Evolutionary conservation across 176 grass and related monocot genomes (phyloP).

Genomic region (Oryza longistaminata): DNA sequence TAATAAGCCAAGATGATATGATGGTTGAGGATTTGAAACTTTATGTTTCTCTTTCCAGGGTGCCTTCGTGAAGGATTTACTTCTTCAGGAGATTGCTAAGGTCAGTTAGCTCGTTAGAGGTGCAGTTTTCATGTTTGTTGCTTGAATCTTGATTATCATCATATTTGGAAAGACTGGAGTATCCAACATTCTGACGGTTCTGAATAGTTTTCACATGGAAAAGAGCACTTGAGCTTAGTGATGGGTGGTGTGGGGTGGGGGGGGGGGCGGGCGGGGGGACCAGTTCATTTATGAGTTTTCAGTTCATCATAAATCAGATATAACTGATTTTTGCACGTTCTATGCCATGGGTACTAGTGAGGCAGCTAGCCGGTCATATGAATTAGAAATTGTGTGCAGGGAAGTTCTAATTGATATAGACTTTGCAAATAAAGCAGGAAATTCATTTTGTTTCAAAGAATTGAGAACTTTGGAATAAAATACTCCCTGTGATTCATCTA

Average conservation of each 20-base stretch:
- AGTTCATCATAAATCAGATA: neutral
- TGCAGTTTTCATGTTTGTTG: neutral
- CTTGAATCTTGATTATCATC: neutral
- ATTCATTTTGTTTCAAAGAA: slow-evolving; percentile 6
- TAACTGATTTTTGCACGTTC: neutral
- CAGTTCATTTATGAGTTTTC: slow-evolving; percentile 18
- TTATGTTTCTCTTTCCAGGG: slow-evolving; percentile 59
- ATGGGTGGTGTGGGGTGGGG: too few species aligned
- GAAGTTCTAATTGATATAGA: neutral
- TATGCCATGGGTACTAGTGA: neutral
- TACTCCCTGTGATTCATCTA: slow-evolving; percentile 10
- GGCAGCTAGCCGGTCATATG: neutral
- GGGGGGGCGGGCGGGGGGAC: neutral
- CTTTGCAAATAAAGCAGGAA: neutral
- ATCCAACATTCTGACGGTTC: neutral
- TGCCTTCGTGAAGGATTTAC: slow-evolving; percentile 97
- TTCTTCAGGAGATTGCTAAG: slow-evolving; percentile 93
- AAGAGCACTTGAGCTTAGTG: slow-evolving; percentile 7
- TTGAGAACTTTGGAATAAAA: neutral
- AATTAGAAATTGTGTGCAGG: slow-evolving; percentile 11
- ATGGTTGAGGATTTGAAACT: slow-evolving; percentile 35
- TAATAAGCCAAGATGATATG: slow-evolving; percentile 17
- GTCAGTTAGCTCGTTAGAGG: slow-evolving; percentile 41
- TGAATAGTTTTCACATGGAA: neutral
- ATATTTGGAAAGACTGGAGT: slow-evolving; percentile 3